Evolutionary conservation across 73 alveolate species (phyloP), one percentile per base, ranked within the genome.

Genomic region (Stentor roeselii): DNA sequence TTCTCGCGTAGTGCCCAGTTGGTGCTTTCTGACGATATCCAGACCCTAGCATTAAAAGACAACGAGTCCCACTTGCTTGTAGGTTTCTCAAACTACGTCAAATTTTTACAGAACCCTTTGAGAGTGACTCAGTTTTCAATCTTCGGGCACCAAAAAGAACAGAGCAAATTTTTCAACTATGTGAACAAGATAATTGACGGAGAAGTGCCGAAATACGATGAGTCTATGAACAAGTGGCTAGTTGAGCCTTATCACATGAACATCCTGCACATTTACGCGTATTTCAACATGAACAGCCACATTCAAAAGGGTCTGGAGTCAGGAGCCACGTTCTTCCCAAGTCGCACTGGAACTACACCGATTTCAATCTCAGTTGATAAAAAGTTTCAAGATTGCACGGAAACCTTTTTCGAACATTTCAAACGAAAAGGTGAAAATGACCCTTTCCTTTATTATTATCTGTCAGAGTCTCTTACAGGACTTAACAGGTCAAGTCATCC

Each of bases 291-390:
- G 37, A 36, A 21, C 11, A 67, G 2, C 2, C 80, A 67, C 34
- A 1, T 67, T 1, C 27, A 30, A 30, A 2, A 21, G 37, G 11
- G 80, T 34, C 41, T 67, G 34, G 41, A 21, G 1, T 14, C n/a
- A 15, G 37, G 37, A 11, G 37, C 80, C 37, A n/a, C 80, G 21
- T 67, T 67, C 34, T 67, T 67, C 2, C 42, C 37, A 21, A 67
- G 80, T 40, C 21, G 80, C 21, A 67, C 1, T 21, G 37, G 37
- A 1, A 15, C 14, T 32, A 67, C 80, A 1, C 80, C 80, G 34
- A 27, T 67, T 11, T 67, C 80, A 67, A 67, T 67, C 37, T 30
- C 42, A 15, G 27, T 67, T n/a, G 80, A 67, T 67, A 67, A 67
- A 32, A 67, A 67, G 34, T 67, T 67, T 40, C 27, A 27, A 30